Evolutionary conservation across 768 basidiomycete genomes (phyloP), one percentile per base, ranked within the genome.

Genomic region (Terana coerulea): DNA sequence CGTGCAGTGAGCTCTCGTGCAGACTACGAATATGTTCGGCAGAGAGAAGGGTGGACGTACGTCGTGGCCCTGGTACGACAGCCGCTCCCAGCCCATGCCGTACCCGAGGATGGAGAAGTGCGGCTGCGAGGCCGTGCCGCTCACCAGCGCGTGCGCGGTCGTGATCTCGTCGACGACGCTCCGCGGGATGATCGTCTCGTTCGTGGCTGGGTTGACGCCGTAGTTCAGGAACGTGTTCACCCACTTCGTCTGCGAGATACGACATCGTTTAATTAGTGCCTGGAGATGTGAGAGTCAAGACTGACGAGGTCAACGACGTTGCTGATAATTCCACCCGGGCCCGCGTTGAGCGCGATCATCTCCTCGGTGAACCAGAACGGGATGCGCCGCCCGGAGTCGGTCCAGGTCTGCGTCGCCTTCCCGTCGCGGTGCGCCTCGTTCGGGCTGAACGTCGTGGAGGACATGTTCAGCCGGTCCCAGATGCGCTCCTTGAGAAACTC

Each of bases 311-410:
- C 76, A 15, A 67, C 51, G 0, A 64, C 66, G 22, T 54, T 74
- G 28, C 75, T 73, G 25, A 76, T 72, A n/a, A 78, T 36, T 0
- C 75, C 77, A 1, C 72, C 74, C 0, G 75, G 52, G 5, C 75
- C 76, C 3, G 73, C 69, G 12, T 59, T 55, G 14, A 66, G 25
- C 0, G 62, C 57, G 5, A 50, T 58, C 5, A 29, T 51, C 0
- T 65, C 56, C 42, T 71, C 68, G 1, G 52, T 54, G 15, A 71
- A 63, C 55, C 61, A 67, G 26, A 59, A 61, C 1, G 73, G 70
- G 0, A 75, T 60, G 19, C 66, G 54, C 19, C 72, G 56, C 0
- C 72, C 69, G 12, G 51, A 54, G n/a, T 29, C 42, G 1, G 64
- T 60, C 70, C 69, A 74, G 2, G 61, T 59, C 35, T 70, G 68